Percentiles rank a stretch among this genome's conserved stretches.
phyloP scores from a whole-genome alignment of 345 rosid species.

The Populus alba region DNA sequence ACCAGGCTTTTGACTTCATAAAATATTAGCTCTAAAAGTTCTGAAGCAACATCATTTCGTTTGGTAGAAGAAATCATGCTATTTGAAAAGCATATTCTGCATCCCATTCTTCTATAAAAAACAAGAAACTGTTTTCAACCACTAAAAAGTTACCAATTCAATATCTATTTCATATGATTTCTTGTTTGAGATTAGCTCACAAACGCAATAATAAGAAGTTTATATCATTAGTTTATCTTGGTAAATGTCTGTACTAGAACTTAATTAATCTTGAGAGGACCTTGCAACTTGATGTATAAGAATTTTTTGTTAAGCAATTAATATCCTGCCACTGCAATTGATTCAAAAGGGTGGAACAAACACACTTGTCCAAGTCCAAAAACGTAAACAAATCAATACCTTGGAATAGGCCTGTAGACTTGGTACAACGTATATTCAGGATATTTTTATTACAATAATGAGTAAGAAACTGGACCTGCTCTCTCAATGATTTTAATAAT shows the following conservation, averaged over 20 bases:
- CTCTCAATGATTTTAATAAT: slow-evolving; percentile 17
- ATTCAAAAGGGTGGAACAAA: background rate
- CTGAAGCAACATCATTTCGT: slow-evolving; percentile 1
- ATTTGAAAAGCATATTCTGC: background rate
- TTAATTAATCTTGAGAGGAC: no score
- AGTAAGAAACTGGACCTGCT: slow-evolving; percentile 17
- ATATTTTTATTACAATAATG: background rate
- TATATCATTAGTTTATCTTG: background rate
- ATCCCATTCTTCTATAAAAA: background rate
- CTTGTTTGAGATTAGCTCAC: background rate
- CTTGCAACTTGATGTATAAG: background rate
- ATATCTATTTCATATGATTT: background rate
- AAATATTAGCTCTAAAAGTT: background rate
- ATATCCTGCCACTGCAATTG: background rate
- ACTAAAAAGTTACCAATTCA: background rate
- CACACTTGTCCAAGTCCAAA: background rate
- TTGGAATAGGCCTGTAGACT: no score
- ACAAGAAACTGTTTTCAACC: no score
- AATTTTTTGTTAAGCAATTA: background rate
- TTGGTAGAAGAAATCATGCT: background rate
- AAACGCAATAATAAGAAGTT: background rate
- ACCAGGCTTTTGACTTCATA: background rate
- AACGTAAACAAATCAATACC: background rate
- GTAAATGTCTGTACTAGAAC: background rate
- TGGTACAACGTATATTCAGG: background rate